Base-by-base conservation (phyloP, 75 land plant genomes). In the Selaginella moellendorffii region DNA sequence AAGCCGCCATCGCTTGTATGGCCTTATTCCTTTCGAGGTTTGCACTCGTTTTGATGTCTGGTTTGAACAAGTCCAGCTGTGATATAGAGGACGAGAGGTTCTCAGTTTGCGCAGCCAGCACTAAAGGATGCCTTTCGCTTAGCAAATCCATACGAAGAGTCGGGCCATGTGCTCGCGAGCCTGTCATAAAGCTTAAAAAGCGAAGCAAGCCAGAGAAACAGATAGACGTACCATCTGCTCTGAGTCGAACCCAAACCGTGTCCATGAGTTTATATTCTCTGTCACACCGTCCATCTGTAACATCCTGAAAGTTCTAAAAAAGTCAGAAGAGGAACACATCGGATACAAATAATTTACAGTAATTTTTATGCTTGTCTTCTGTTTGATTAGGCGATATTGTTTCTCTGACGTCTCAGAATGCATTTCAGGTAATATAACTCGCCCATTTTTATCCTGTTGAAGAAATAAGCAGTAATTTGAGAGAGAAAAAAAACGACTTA, bases 111-210 rank as follows among this genome's bases (percentile, higher is more conserved):
- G 67, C 67, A 65, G 67, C 20, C 26, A 36, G 18, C 31, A 27
- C 62, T 58, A 29, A 26, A 19, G 69, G 69, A 67, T 67, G 65
- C 14, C 27, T 67, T n/a, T 54, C 65, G 53, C 65, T 67, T 20
- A 67, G 27, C 28, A 67, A 27, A 23, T 53, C 51, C 61, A 65
- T 53, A 52, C 67, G 67, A 53, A 65, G 67, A 22, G 27, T 65
- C 23, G 69, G 69, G 20, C 28, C 27, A 59, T 59, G 69, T 23
- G 69, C 69, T 63, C 69, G 69, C 27, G 69, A 67, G 58, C 69
- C 69, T 67, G 46, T 36, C 10, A 5, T 36, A 36, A 36, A 5
- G 46, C 5, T 5, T 5, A 36, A 36, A 36, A 36, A 5, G 5
- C 14, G 46, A 36, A 5, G 46, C 10, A 5, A 14, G 14, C 46